Percentiles rank a stretch among this genome's conserved stretches.
Conservation (phyloP, 1,284 basidiomycete genomes). For the Sparassis latifolia region DNA sequence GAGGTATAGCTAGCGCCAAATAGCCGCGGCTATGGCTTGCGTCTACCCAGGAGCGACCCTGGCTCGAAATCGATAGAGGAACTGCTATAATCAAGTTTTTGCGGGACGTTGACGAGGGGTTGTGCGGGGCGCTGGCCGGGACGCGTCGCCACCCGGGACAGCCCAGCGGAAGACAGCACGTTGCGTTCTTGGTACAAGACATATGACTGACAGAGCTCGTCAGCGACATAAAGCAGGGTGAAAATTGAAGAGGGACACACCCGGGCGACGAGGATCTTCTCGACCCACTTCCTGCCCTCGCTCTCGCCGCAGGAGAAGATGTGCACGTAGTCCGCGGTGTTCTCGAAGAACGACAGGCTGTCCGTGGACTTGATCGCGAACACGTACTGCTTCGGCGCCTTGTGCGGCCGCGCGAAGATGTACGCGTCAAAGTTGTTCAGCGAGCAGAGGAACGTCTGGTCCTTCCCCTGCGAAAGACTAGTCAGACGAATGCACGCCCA, state of each 20-base stretch:
- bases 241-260: slow-evolving; percentile 37
- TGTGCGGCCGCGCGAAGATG: slow-evolving; percentile 61
- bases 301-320: slow-evolving; percentile 70
- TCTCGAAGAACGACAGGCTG: slow-evolving; percentile 77
- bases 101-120: slow-evolving; percentile 34
- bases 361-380: slow-evolving; percentile 88
- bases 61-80: slow-evolving; percentile 46
- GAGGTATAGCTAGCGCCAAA: no score
- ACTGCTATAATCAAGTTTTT: slow-evolving; percentile 9
- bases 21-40: slow-evolving; percentile 11
- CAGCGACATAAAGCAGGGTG: slow-evolving; percentile 1
- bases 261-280: slow-evolving; percentile 69
- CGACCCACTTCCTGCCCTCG: slow-evolving; percentile 64
- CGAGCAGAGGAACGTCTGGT: slow-evolving; percentile 73
- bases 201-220: slow-evolving; percentile 51
- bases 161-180: slow-evolving; percentile 43
- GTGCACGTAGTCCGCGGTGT: slow-evolving; percentile 79
- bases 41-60: slow-evolving; percentile 59
- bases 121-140: slow-evolving; percentile 25
- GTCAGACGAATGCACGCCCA: neutral
- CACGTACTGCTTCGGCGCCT: slow-evolving; percentile 71
- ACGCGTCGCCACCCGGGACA: slow-evolving; percentile 43
- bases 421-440: slow-evolving; percentile 85
- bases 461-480: slow-evolving; percentile 58
- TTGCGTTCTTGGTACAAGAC: slow-evolving; percentile 73